Base-by-base conservation (phyloP, 345 rosid species). In the Citrus sp. region DNA sequence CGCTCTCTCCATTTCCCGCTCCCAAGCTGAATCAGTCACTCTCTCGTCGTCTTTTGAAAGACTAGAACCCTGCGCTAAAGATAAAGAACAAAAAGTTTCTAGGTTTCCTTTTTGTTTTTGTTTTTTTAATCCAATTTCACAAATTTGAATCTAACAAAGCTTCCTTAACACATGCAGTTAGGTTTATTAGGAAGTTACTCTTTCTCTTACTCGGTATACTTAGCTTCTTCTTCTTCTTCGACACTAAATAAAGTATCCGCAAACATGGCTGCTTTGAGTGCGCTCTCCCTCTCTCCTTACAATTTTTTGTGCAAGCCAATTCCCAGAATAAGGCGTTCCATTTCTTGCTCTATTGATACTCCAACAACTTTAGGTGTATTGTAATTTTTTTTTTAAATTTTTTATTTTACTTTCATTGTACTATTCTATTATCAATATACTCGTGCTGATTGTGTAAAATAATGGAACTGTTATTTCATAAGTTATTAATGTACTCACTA, bases 221-320 rank as follows among this genome's bases (percentile, higher is more conserved):
- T 72, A 22, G 73, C 85, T 84, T 79, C 51, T 46, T 42, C 49
- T 40, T 78, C 78, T 80, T 74, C 84, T 37, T 7, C 34, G 37
- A 67, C 79, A 38, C 85, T 83, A 67, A 72, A 9, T 60, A 38
- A 27, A 42, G 35, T 73, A 16, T 66, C 85, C 0, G 80, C 77
- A 1, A 84, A 78, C 78, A 92, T 92, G 98, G 90, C 92, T 0
- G 88, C 92, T 59, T 84, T 88, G n/a, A 82, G 84, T 78, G 90
- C 95, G 72, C 67, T 89, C 21, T 85, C 93, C 0, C 85, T 69
- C 40, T 88, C 75, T 69, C 92, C 96, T 10, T 82, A 86, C 87
- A 58, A 64, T 61, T 75, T 85, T 81, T 67, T 76, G 8, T 85
- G 81, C 82, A 85, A 82, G 21, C 80, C 78, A 16, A 76, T 32